Percentiles rank a stretch among this genome's conserved stretches.
Conservation (phyloP, 1,284 basidiomycete genomes). For the Golubevia sp. region DNA sequence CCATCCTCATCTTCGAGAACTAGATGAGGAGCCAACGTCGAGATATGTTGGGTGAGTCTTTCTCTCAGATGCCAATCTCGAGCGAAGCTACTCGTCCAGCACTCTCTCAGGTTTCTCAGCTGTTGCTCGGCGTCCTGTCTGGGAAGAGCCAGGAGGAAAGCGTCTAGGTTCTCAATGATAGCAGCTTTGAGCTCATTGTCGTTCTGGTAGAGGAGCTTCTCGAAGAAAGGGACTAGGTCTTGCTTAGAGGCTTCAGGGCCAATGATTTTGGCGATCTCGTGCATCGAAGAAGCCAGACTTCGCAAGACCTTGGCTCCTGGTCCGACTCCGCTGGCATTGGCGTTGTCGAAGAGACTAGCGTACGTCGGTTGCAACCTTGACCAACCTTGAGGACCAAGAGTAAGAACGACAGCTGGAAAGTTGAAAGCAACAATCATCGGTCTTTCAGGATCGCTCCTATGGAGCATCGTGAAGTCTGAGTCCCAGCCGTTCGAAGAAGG, state of each 20-base stretch:
- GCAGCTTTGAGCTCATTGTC: conserved; percentile 73
- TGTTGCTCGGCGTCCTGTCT: conserved; percentile 67
- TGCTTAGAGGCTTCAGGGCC: conserved; percentile 71
- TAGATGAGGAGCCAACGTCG: conserved; percentile 64
- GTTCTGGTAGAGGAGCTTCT: conserved; percentile 67
- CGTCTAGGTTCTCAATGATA: conserved; percentile 63
- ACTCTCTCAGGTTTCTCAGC: conserved; percentile 67
- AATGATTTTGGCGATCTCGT: conserved; percentile 85
- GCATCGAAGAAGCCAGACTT: conserved; percentile 82
- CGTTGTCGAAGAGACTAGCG: conserved; percentile 69
- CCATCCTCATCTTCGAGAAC: conserved; percentile 58
- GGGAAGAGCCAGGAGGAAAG: conserved; percentile 67
- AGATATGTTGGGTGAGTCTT: conserved; percentile 69
- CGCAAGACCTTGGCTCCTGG: conserved; percentile 69
- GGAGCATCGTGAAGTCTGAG: conserved; percentile 18
- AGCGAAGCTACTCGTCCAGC: conserved; percentile 71
- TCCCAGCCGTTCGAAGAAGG: conserved; percentile 15
- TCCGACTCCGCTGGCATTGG: conserved; percentile 54
- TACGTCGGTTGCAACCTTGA: conserved; percentile 75
- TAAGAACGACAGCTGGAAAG: conserved; percentile 86
- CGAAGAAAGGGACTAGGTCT: conserved; percentile 79
- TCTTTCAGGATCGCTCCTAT: conserved; percentile 69
- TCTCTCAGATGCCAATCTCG: conserved; percentile 85
- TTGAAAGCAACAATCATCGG: conserved; percentile 91
- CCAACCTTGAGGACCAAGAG: conserved; percentile 80